A percentile compares a stretch with the other conserved stretches of the same genome.
phyloP scores from a whole-genome alignment of 1,139 yeast genomes.

The Kodamaea arcana region DNA sequence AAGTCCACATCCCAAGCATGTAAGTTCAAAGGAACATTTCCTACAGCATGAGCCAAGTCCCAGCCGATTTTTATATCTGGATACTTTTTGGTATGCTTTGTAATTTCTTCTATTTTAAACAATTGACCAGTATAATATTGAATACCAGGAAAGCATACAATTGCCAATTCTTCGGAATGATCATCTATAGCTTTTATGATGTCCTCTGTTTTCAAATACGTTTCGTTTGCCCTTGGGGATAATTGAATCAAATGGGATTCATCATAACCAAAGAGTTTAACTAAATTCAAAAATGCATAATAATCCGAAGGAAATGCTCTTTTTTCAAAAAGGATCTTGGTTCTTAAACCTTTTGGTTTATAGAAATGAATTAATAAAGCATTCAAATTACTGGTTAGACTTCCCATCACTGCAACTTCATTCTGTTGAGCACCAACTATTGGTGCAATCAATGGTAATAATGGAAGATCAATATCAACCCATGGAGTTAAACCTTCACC shows the following conservation, averaged over 20 bases:
- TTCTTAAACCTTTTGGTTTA: constrained; percentile 53
- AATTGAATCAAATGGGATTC: constrained; percentile 63
- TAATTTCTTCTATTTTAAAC: constrained; percentile 69
- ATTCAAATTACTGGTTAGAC: constrained; percentile 79
- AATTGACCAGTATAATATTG: constrained; percentile 91
- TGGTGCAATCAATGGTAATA: constrained; percentile 63
- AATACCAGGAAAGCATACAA: constrained; percentile 80
- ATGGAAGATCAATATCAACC: constrained; percentile 81
- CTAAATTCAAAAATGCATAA: constrained; percentile 79
- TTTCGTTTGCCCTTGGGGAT: constrained; percentile 45
- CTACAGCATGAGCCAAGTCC: constrained; percentile 95
- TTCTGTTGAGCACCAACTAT: constrained; percentile 67
- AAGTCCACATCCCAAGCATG: constrained; percentile 92
- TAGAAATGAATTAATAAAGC: constrained; percentile 71
- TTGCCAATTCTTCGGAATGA: constrained; percentile 60
- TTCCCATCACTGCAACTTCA: constrained; percentile 87
- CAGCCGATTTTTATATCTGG: constrained; percentile 71
- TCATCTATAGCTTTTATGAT: constrained; percentile 55
- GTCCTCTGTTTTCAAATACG: constrained; percentile 57
- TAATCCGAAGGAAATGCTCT: constrained; percentile 91
- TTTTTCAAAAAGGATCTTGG: constrained; percentile 77
- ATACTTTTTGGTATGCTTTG: constrained; percentile 49
- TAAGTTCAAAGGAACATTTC: constrained; percentile 69
- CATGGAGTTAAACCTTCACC: constrained; percentile 54
- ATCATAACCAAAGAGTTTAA: constrained; percentile 55